Evolutionary conservation across 2,329 filamentous ascomycete genomes (phyloP).

Genomic region (Fusarium hainanense): DNA sequence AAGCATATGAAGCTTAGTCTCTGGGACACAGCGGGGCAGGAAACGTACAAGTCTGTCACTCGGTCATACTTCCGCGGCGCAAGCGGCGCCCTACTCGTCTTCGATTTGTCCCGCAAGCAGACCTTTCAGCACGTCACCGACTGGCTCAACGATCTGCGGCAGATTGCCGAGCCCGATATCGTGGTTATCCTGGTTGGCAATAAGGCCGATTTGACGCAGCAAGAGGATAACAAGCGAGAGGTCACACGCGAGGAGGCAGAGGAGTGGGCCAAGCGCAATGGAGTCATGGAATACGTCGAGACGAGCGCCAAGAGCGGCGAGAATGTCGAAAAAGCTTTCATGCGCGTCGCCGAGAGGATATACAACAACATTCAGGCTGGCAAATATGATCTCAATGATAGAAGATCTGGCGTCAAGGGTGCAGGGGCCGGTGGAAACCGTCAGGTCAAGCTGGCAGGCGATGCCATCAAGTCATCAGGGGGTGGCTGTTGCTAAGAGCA

Average conservation of each 20-base stretch:
- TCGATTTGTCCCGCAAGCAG: slow-evolving; percentile 86
- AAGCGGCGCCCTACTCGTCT: slow-evolving; percentile 81
- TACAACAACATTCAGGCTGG: slow-evolving; percentile 97
- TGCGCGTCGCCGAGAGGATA: slow-evolving; percentile 93
- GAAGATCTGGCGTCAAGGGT: slow-evolving; percentile 90
- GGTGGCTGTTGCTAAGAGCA: slow-evolving; percentile 61
- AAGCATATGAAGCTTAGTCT: slow-evolving; percentile 93
- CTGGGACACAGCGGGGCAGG: slow-evolving; percentile 97
- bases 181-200: slow-evolving; percentile 96
- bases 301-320: slow-evolving; percentile 96
- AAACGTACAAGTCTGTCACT: slow-evolving; percentile 97
- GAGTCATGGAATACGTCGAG: slow-evolving; percentile 93
- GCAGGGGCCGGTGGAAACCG: slow-evolving; percentile 61
- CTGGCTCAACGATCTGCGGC: slow-evolving; percentile 93
- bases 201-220: slow-evolving; percentile 82
- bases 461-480: slow-evolving; percentile 53
- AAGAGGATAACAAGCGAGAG: slow-evolving; percentile 73
- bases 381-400: slow-evolving; percentile 92
- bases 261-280: slow-evolving; percentile 87
- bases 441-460: slow-evolving; percentile 60
- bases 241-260: slow-evolving; percentile 86
- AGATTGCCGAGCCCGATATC: slow-evolving; percentile 95
- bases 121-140: slow-evolving; percentile 91
- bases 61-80: slow-evolving; percentile 90
- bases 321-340: slow-evolving; percentile 91